Evolutionary conservation across 2,329 filamentous ascomycete species (phyloP), one percentile per base, ranked within the genome.

Genomic region (Saccharata proteae): DNA sequence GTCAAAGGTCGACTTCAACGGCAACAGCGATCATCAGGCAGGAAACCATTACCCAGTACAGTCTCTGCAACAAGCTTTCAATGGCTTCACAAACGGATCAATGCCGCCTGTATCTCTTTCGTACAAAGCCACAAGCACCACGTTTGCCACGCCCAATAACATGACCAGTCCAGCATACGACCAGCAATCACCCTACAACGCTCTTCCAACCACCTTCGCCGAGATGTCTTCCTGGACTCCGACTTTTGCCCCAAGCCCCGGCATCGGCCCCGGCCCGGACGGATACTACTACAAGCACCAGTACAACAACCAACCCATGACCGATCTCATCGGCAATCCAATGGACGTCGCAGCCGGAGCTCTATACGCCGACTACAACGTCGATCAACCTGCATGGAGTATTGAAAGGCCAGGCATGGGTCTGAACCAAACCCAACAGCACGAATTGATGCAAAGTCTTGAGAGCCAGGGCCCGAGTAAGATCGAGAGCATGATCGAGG

Each of bases 371-470:
- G 52, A 56, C 52, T 63, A 47, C 45, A 69, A 70, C 2, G 18
- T 22, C 9, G 26, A 32, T n/a, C 29, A 32, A 48, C 69, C 66
- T 37, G 74, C 73, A 45, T 83, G 75, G 41, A 80, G 68, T 23
- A 46, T 50, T 18, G 40, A 44, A 11, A 26, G 29, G 6, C 39
- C 52, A 29, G 46, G 46, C 4, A 45, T 46, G 15, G 65, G 65
- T 37, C 61, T 92, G 18, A 86, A 76, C 37, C 78, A 85, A 40
- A 72, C 83, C 46, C 82, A 92, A 54, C 83, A 90, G 55, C 59
- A 77, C 40, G 81, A 93, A 59, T 62, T 93, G 21, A 84, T 92
- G 79, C 74, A 77, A 34, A 75, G 76, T 29, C 66, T 93, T 19
- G 80, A 90, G 52, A 80, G 49, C 25, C 54, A 55, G 29, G 55